A percentile compares a stretch with the other conserved stretches of the same genome.
phyloP scores from a whole-genome alignment of 306 rosid genomes.

The Castanea sativa region DNA sequence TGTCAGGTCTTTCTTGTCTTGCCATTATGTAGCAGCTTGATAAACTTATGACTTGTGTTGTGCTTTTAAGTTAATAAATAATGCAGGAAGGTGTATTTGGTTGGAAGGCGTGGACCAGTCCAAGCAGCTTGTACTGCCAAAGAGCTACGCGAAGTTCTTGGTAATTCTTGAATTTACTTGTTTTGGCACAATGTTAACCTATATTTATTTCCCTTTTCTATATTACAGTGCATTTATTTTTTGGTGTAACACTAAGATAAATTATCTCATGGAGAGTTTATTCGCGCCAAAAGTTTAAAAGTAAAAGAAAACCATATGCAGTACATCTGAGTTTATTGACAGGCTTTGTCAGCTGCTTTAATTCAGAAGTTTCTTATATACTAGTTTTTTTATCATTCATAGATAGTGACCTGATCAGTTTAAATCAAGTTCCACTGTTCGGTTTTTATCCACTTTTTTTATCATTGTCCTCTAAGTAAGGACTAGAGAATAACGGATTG shows the following conservation, averaged over 20 bases:
- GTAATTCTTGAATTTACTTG: conserved; percentile 42
- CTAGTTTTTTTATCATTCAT: background rate
- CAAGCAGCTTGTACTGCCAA: conserved; percentile 96
- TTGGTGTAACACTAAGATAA: conserved; percentile 13
- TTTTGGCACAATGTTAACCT: background rate
- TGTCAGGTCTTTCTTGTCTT: conserved; percentile 56
- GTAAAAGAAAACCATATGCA: background rate
- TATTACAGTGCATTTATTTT: background rate
- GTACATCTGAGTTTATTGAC: background rate
- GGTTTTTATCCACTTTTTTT: background rate
- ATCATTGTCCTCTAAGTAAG: background rate
- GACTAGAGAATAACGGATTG: background rate
- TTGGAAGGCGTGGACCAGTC: conserved; percentile 97
- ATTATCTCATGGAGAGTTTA: background rate
- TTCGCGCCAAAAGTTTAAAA: background rate
- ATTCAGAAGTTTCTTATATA: background rate
- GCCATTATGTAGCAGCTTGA: conserved; percentile 1
- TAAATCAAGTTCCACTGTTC: background rate
- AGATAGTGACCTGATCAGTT: background rate
- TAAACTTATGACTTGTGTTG: conserved; percentile 10
- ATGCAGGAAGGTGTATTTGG: conserved; percentile 79
- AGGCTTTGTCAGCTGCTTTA: background rate
- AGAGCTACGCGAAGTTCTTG: conserved; percentile 91
- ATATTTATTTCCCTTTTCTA: background rate
- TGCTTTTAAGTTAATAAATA: conserved; percentile 16